These are phyloP conservation scores for Arxiozyma slooffiae DNA, from an alignment of 1,139 yeast genomes.

Conservation along the genomic window DNA sequence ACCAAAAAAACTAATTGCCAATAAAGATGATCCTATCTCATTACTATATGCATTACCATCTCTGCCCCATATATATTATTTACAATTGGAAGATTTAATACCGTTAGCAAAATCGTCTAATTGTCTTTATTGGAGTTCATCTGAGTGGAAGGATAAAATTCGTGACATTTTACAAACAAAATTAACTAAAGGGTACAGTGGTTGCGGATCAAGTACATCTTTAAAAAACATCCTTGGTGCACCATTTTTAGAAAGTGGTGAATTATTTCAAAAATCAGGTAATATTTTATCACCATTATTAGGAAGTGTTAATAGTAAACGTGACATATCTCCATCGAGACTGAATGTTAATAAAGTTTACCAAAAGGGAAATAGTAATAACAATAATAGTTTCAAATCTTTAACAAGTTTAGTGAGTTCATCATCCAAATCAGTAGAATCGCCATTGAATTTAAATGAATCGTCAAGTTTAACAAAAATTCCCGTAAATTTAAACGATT, in stretches of 20 bases:
- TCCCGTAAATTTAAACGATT: not conserved
- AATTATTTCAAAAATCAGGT: conserved; percentile 27
- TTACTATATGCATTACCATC: conserved; percentile 86
- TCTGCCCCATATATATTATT: conserved; percentile 76
- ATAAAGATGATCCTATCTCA: conserved; percentile 68
- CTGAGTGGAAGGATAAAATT: conserved; percentile 59
- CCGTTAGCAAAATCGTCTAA: conserved; percentile 34
- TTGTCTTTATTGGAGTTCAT: conserved; percentile 50
- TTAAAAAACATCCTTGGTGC: conserved; percentile 49
- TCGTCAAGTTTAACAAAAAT: not conserved
- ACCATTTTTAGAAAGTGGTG: conserved; percentile 33
- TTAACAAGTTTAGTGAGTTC: conserved; percentile 1
- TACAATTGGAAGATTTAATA: conserved; percentile 49
- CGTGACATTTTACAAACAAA: conserved; percentile 57
- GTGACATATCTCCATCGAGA: conserved; percentile 1
- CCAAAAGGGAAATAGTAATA: not conserved
- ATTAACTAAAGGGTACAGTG: conserved; percentile 64
- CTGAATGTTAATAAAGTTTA: not conserved
- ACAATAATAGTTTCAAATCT: not conserved
- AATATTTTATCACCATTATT: conserved; percentile 8
- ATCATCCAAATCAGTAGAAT: not conserved
- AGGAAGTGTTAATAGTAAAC: not conserved
- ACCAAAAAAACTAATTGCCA: conserved; percentile 81
- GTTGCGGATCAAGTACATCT: conserved; percentile 68
- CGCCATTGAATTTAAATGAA: not conserved